Evolutionary conservation across 1,284 basidiomycete genomes (phyloP), one percentile per base, ranked within the genome.

Genomic region (Austroboletus niveus): DNA sequence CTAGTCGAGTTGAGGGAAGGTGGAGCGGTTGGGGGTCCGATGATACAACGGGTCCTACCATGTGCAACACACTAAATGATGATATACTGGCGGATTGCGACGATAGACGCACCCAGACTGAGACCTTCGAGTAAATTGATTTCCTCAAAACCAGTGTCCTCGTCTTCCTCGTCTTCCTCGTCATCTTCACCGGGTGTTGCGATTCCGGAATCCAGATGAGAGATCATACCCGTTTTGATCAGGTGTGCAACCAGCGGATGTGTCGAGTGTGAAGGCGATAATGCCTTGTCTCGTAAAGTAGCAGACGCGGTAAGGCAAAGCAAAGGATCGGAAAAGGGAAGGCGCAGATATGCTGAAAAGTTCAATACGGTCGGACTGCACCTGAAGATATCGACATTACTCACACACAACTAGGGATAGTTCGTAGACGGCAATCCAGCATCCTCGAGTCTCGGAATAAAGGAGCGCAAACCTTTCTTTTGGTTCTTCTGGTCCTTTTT

Each of bases 301-400:
- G 84, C 78, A 1, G 89, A 92, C 4, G 85, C 78, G 0, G 92
- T 95, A 17, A 95, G 69, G 58, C 86, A 92, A 15, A 94, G 76
- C 6, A 94, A 68, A 4, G 92, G 92, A 57, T 92, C 82, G 1
- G 72, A 60, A 39, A 87, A 80, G 42, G 77, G 75, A n/a, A 91
- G 82, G 30, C 84, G 78, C 35, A 93, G 72, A 66, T 87, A 94
- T 0, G 85, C 91, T 87, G 45, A 35, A 12, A 44, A 45, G 53
- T 48, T 55, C 35, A 48, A 47, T 27, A 43, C 30, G 34, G 6
- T 24, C 42, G 40, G 24, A 39, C 7, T 35, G 31, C 41, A 35
- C 22, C 27, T 53, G 38, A 51, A 35, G 39, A 51, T 48, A 42
- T 22, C 14, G 31, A 34, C 30, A 24, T 22, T 27, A 77, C 89